Conservation (phyloP, 352 stramenopile genomes). For the Phytophthora pluvialis region DNA sequence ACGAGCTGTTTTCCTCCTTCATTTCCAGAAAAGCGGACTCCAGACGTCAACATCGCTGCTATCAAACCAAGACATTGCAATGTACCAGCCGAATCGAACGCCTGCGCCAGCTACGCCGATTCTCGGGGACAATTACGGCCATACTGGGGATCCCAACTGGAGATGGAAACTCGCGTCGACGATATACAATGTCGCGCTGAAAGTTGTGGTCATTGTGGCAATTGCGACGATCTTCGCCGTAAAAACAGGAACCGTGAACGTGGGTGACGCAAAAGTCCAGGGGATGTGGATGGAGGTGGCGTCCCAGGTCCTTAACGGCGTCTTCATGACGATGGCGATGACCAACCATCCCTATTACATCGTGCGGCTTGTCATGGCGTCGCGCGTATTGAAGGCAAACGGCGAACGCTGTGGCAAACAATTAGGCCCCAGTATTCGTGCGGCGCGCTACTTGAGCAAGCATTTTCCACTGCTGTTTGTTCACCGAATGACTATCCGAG, state of each 20-base stretch:
- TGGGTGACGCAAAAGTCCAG: slow-evolving; percentile 5
- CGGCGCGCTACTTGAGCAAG: background rate
- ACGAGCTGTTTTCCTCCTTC: background rate
- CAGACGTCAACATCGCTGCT: too few relatives aligned
- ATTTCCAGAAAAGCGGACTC: background rate
- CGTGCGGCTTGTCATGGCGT: background rate
- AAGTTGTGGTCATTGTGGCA: background rate
- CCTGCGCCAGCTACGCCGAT: slow-evolving; percentile 4
- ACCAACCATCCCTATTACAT: slow-evolving; percentile 3
- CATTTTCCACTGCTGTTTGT: background rate
- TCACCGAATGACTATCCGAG: background rate
- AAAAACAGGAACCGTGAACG: background rate
- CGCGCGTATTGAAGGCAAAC: background rate
- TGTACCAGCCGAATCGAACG: slow-evolving; percentile 1
- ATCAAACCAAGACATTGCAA: background rate
- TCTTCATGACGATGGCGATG: slow-evolving; percentile 1
- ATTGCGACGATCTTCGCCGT: background rate
- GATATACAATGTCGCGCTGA: slow-evolving; percentile 1
- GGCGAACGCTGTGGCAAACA: background rate
- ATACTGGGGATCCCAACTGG: background rate
- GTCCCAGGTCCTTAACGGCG: slow-evolving; percentile 1
- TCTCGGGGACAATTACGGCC: background rate
- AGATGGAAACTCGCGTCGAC: background rate
- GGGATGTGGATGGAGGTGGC: background rate
- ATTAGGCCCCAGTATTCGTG: background rate